Evolutionary conservation across 371 early-diverging fungal species (phyloP).

Genomic region (Circinella umbellata): DNA sequence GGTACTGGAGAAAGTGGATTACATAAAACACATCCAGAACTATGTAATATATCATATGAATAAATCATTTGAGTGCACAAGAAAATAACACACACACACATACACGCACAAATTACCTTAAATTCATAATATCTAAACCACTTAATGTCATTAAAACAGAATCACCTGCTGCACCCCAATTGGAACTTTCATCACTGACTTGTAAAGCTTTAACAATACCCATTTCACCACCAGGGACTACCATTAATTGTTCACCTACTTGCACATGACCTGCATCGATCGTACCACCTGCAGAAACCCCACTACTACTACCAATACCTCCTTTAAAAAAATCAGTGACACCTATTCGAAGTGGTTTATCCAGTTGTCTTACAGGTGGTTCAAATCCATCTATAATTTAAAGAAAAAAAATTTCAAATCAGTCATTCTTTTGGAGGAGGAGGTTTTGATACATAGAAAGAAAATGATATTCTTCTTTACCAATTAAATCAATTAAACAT

Average conservation of each 20-base stretch:
- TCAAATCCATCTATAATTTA: slow-evolving; percentile 70
- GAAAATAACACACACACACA: neutral
- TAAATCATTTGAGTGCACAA: neutral
- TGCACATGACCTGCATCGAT: slow-evolving; percentile 88
- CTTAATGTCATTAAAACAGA: slow-evolving; percentile 78
- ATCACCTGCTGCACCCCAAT: slow-evolving; percentile 96
- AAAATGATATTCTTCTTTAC: no score
- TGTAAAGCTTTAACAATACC: slow-evolving; percentile 84
- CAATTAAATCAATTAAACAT: slow-evolving; percentile 67
- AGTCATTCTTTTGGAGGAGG: no score
- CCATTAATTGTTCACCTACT: slow-evolving; percentile 80
- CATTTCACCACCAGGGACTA: slow-evolving; percentile 82
- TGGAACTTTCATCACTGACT: slow-evolving; percentile 68
- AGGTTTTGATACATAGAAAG: no score
- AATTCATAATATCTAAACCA: slow-evolving; percentile 80
- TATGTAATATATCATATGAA: slow-evolving; percentile 21
- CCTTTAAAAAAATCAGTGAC: slow-evolving; percentile 90
- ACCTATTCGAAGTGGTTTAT: slow-evolving; percentile 82
- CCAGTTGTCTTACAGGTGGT: slow-evolving; percentile 75
- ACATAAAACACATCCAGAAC: slow-evolving; percentile 84
- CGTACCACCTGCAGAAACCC: slow-evolving; percentile 84
- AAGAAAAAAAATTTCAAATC: neutral
- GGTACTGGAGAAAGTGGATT: slow-evolving; percentile 69
- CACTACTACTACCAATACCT: slow-evolving; percentile 65
- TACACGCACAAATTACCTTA: slow-evolving; percentile 54